Evolutionary conservation across 2,329 filamentous ascomycete genomes (phyloP).

Genomic region (Colletotrichum euphorbiae): DNA sequence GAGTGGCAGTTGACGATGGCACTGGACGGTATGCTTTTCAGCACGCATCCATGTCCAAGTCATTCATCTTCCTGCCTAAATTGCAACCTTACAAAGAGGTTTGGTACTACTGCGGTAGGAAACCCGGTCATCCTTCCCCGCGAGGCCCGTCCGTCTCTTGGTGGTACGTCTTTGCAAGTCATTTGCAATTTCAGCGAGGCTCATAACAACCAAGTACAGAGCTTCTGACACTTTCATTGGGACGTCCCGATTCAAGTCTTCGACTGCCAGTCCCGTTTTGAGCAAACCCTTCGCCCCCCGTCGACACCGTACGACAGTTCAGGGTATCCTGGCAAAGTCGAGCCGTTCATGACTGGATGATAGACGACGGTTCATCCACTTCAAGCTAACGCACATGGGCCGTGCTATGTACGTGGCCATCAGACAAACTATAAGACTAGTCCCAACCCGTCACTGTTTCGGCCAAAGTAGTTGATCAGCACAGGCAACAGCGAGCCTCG

Average conservation of each 20-base stretch:
- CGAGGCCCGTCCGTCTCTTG: conserved; percentile 4
- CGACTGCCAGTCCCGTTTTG: background rate
- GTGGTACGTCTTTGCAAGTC: background rate
- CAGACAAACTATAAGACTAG: conserved; percentile 12
- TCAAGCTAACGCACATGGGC: background rate
- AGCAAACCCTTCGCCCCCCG: background rate
- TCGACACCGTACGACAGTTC: background rate
- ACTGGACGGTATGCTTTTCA: background rate
- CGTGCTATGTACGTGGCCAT: conserved; percentile 4
- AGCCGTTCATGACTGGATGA: conserved; percentile 7
- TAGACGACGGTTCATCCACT: conserved; percentile 6
- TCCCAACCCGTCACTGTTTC: conserved; percentile 3
- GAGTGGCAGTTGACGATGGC: background rate
- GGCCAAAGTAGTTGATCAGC: background rate
- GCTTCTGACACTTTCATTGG: background rate
- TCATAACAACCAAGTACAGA: background rate
- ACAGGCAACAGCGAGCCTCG: background rate
- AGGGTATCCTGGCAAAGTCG: conserved; percentile 4
- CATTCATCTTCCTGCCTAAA: background rate
- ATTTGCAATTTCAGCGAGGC: background rate
- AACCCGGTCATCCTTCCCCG: conserved; percentile 3
- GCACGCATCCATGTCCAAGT: background rate
- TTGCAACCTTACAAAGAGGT: background rate
- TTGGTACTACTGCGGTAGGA: conserved; percentile 8
- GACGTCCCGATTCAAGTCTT: background rate